Conservation (phyloP, 345 rosid species). For the Salix koriyanagi region DNA sequence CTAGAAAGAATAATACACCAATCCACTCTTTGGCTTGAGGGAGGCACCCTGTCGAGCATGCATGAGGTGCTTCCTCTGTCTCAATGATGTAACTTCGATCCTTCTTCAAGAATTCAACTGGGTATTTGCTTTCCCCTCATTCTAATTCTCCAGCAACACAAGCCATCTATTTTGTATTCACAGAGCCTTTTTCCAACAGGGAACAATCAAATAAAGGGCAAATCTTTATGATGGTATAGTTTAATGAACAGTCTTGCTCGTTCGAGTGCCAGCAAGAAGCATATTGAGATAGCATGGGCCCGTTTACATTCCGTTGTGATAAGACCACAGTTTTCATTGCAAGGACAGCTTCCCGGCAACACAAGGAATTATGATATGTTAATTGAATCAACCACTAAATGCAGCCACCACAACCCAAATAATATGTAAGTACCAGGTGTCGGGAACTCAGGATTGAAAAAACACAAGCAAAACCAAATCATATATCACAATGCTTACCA, state of each 20-base stretch:
- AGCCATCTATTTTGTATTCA: background rate
- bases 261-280: background rate
- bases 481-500: slow-evolving; percentile 13
- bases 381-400: background rate
- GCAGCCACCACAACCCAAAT: background rate
- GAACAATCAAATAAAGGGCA: background rate
- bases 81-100: too few relatives aligned
- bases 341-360: background rate
- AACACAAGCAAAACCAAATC: background rate
- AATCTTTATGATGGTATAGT: background rate
- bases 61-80: background rate
- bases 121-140: background rate
- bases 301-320: background rate
- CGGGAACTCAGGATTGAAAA: background rate
- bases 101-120: background rate
- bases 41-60: background rate
- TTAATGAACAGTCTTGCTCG: background rate
- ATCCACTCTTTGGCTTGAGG: background rate
- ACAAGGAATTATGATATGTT: background rate
- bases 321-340: background rate
- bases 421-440: background rate
- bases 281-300: background rate
- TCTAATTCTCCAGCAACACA: background rate
- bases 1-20: background rate
- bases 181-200: background rate